These are phyloP conservation scores for Pyrenochaeta sp. DNA, from an alignment of 2,329 filamentous ascomycete genomes.

Conservation along the genomic window DNA sequence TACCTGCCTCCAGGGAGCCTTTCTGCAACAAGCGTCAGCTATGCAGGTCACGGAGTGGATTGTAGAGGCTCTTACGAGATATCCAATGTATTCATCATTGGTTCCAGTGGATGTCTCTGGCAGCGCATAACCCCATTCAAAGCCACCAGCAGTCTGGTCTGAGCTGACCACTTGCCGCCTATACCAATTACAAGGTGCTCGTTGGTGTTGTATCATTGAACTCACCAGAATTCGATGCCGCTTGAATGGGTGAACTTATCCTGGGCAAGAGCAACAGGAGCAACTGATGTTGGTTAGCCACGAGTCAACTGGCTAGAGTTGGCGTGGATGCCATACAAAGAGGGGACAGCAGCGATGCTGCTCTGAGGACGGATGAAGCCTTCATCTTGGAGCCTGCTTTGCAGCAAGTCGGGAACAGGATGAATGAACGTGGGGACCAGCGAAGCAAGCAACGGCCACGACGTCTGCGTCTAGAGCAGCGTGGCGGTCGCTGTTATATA, in stretches of 20 bases:
- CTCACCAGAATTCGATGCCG: conserved; percentile 43
- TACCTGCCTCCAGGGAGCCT: conserved; percentile 36
- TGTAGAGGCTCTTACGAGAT: conserved; percentile 35
- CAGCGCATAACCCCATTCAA: conserved; percentile 47
- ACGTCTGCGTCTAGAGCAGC: conserved; percentile 28
- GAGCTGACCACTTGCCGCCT: conserved; percentile 35
- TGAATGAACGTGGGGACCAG: conserved; percentile 19
- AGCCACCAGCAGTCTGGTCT: conserved; percentile 42
- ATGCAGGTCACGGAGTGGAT: neutral
- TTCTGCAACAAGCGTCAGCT: conserved; percentile 28
- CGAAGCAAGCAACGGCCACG: conserved; percentile 36
- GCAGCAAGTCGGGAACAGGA: conserved; percentile 25
- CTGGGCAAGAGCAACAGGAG: conserved; percentile 39
- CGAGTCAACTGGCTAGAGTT: conserved; percentile 1
- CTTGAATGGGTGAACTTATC: conserved; percentile 42
- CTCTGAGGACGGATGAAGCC: conserved; percentile 41
- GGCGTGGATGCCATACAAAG: conserved; percentile 33
- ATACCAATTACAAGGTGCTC: conserved; percentile 1
- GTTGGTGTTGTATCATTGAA: neutral
- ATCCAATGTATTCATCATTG: conserved; percentile 50
- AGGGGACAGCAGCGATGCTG: conserved; percentile 49
- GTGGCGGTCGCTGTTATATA: conserved; percentile 38
- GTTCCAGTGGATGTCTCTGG: conserved; percentile 29
- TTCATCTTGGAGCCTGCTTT: conserved; percentile 43
- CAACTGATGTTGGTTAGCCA: conserved; percentile 29